Evolutionary conservation across 305 asterid genomes (phyloP).

Genomic region (Fraxinus baroniana): DNA sequence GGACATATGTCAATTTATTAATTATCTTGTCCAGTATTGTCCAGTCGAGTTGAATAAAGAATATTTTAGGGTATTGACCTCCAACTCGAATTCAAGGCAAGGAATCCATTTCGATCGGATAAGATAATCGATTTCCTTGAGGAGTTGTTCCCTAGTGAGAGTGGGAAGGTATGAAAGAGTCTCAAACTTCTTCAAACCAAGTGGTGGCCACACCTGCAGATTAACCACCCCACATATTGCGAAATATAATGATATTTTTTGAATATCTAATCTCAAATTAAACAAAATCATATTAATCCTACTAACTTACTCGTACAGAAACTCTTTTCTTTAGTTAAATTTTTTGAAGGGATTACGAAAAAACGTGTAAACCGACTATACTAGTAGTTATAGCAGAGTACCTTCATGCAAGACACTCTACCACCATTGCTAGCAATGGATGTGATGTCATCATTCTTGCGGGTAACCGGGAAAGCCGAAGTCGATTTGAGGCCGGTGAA

Average conservation of each 20-base stretch:
- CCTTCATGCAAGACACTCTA: slow-evolving; percentile 53
- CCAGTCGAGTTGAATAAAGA: background rate
- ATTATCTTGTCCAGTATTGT: background rate
- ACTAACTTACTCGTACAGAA: background rate
- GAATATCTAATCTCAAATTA: background rate
- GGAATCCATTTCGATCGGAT: slow-evolving; percentile 30
- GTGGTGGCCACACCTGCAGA: slow-evolving; percentile 30
- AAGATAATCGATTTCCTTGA: slow-evolving; percentile 36
- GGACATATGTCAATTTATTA: background rate
- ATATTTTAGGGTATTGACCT: slow-evolving; percentile 9
- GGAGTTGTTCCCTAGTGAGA: slow-evolving; percentile 25
- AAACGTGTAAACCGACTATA: background rate
- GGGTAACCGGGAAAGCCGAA: slow-evolving; percentile 40
- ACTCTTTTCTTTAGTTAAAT: background rate
- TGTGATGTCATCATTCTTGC: slow-evolving; percentile 42
- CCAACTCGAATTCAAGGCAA: slow-evolving; percentile 36
- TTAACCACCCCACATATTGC: slow-evolving; percentile 3
- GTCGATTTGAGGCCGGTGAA: slow-evolving; percentile 44
- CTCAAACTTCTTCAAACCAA: slow-evolving; percentile 32
- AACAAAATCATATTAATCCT: background rate
- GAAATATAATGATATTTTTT: background rate
- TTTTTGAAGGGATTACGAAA: background rate
- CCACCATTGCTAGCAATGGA: slow-evolving; percentile 42
- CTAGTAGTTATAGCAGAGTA: background rate
- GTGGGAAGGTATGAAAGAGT: slow-evolving; percentile 39